A percentile compares a stretch with the other conserved stretches of the same genome.
Conservation (phyloP, 306 rosid genomes). For the Phaseolus lunatus region DNA sequence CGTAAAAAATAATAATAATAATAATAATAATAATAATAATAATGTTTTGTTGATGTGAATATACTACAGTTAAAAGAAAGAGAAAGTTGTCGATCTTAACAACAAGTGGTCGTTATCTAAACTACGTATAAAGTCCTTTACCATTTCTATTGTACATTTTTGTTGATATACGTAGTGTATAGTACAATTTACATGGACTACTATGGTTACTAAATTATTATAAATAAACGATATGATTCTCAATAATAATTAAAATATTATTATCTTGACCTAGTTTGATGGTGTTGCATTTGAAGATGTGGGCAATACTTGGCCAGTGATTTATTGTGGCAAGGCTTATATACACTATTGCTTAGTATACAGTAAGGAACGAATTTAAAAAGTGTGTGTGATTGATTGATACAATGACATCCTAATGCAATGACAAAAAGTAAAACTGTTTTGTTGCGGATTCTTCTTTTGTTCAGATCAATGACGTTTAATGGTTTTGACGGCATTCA, state of each 20-base stretch:
- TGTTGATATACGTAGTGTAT: neutral
- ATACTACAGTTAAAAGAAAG: neutral
- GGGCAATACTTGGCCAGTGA: constrained; percentile 36
- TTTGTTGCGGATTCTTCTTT: neutral
- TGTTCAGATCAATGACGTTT: neutral
- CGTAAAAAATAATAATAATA: no score
- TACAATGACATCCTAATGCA: neutral
- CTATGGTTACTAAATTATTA: neutral
- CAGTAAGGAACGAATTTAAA: constrained; percentile 23
- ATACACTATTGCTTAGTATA: neutral
- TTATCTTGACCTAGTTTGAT: neutral
- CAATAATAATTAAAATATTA: neutral
- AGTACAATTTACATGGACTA: neutral
- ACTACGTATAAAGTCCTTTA: neutral
- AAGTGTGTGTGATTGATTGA: constrained; percentile 22
- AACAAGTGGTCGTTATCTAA: neutral
- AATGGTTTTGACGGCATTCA: neutral
- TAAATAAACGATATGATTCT: neutral
- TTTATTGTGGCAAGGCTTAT: constrained; percentile 38
- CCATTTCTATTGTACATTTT: neutral
- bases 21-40: no score
- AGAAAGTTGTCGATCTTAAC: neutral
- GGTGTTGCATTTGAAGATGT: constrained; percentile 38
- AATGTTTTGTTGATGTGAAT: neutral
- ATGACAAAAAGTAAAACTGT: neutral